Base-by-base conservation (phyloP, 129 eudicot genomes). In the Gnaphalium uliginosum region DNA sequence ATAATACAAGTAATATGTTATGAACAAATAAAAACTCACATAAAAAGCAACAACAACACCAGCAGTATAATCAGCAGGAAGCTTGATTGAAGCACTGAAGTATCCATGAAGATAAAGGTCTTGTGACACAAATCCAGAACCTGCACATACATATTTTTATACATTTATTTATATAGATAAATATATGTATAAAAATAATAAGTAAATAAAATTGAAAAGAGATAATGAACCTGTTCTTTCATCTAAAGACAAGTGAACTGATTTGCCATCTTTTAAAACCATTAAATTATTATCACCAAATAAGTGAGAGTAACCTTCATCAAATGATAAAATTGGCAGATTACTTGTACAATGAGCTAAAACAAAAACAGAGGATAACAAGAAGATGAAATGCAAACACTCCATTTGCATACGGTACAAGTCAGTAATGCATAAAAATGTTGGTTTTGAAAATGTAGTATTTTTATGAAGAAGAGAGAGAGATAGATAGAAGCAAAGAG, bases 21-120 rank as follows among this genome's bases (percentile, higher is more conserved):
- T 15, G 17, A 1, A 64, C 18, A 81, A 22, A 85, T 24, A 41
- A 78, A 66, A 74, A 87, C 96, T 86, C 74, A 93, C 98, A 93
- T 93, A 93, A 80, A 93, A 93, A 29, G 98, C 98, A 78, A 93
- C 97, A 37, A 93, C 98, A 69, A 93, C 96, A 66, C 98, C 98
- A 76, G 98, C 98, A 21, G 96, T 90, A 74, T 93, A 93, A 86
- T 93, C 96, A 59, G 98, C 89, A 77, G 98, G 98, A 22, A 93
- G 88, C 87, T 93, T 93, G 18, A 93, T 90, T 25, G 98, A 88
- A 69, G 98, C 97, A 81, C 98, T 93, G 78, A 93, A 93, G 86
- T 88, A 93, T 63, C 98, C 98, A 84, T 93, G 97, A 50, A 83
- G 79, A 58, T 93, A 93, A 56, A 93, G 77, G 85, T 93, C 98